Conservation (phyloP, 257 asterid species). For the Ballota nigra region DNA sequence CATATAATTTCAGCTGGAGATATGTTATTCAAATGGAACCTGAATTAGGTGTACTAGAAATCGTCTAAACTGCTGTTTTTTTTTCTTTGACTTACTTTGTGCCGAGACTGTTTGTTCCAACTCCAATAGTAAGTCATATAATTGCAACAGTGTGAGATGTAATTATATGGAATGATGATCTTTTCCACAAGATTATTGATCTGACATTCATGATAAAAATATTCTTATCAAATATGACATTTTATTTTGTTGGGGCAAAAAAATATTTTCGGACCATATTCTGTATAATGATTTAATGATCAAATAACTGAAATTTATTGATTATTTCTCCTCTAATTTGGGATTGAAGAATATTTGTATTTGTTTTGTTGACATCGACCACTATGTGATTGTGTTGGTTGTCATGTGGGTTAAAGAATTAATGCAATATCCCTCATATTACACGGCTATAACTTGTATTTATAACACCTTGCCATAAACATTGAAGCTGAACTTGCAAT, state of each 20-base stretch:
- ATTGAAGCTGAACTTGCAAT: not conserved
- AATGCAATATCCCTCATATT: not conserved
- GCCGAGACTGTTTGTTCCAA: constrained; percentile 13
- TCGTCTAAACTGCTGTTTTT: not conserved
- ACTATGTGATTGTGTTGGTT: not conserved
- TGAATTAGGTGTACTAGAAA: constrained; percentile 11
- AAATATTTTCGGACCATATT: not conserved
- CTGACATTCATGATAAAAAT: not conserved
- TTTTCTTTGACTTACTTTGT: not conserved
- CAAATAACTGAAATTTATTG: not conserved
- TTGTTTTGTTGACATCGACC: not conserved
- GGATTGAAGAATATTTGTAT: not conserved
- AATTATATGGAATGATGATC: constrained; percentile 17
- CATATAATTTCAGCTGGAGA: constrained; percentile 8
- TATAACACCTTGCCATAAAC: constrained; percentile 1
- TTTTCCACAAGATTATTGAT: not conserved
- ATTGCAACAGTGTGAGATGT: not conserved
- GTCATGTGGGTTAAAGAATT: constrained; percentile 5
- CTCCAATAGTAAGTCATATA: not conserved
- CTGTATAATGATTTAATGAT: not conserved
- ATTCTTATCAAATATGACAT: not conserved
- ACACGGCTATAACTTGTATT: not conserved
- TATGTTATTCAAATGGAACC: not conserved
- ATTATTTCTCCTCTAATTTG: not conserved
- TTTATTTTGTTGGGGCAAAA: not conserved